These are phyloP conservation scores for Hypoxylon sp. DNA, from an alignment of 2,329 filamentous ascomycete genomes.

Conservation along the genomic window DNA sequence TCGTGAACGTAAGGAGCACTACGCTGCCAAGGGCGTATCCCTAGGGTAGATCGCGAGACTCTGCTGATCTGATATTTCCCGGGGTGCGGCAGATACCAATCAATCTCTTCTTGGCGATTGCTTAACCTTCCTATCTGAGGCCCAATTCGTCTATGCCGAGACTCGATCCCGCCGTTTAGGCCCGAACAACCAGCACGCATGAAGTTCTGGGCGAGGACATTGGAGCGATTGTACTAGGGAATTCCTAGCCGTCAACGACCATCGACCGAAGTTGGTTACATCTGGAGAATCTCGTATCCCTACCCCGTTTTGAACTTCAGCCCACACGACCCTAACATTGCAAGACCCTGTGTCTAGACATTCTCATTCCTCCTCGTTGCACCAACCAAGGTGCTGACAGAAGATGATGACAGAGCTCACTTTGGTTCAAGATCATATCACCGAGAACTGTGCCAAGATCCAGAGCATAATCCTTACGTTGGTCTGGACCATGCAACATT, in stretches of 20 bases:
- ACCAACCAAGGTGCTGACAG: no score
- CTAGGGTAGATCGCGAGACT: constrained; percentile 23
- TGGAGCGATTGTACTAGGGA: constrained; percentile 4
- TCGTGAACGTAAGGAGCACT: neutral
- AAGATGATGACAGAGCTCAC: no score
- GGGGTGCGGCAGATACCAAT: constrained; percentile 31
- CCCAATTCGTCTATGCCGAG: constrained; percentile 28
- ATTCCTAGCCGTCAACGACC: constrained; percentile 18
- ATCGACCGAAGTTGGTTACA: constrained; percentile 11
- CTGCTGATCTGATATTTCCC: constrained; percentile 23
- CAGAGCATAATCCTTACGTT: no score
- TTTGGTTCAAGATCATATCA: no score
- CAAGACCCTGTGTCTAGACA: constrained; percentile 16
- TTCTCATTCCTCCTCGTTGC: neutral
- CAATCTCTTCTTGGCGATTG: constrained; percentile 40
- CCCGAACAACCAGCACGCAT: constrained; percentile 27
- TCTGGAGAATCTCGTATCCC: constrained; percentile 26
- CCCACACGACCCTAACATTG: constrained; percentile 2
- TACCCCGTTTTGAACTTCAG: neutral
- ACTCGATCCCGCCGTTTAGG: constrained; percentile 32
- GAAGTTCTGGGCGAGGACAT: neutral
- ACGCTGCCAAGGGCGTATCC: constrained; percentile 30
- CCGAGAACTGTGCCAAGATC: no score
- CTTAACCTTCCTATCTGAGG: constrained; percentile 45
- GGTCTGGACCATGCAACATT: no score